Conservation (phyloP, 345 rosid genomes). For the Hypericum androsaemum region DNA sequence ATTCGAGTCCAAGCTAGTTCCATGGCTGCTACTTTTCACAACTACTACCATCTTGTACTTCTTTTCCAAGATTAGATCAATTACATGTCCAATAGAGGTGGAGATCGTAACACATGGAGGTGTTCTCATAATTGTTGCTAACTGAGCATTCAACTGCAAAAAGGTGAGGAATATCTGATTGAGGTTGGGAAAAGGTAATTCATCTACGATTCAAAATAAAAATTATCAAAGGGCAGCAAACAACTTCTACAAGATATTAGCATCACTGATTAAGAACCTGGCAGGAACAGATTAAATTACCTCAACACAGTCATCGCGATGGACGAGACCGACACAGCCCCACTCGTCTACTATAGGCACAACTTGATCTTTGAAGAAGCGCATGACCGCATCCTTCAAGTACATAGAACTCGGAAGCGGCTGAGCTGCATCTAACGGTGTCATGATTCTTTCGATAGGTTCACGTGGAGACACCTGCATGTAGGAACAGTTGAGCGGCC, state of each 20-base stretch:
- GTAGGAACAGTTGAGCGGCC: constrained; percentile 4
- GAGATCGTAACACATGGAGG: constrained; percentile 51
- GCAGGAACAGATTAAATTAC: constrained; percentile 18
- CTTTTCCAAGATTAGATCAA: constrained; percentile 52
- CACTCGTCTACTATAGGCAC: constrained; percentile 61
- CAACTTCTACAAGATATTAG: too few species aligned
- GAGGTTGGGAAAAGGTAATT: background rate
- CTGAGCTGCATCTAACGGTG: constrained; percentile 40
- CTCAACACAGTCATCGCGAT: constrained; percentile 61
- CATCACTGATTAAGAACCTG: background rate
- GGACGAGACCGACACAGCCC: constrained; percentile 67
- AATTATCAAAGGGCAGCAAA: too few species aligned
- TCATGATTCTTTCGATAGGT: constrained; percentile 57
- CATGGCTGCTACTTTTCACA: constrained; percentile 28
- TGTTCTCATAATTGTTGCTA: constrained; percentile 57
- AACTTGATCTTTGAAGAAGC: constrained; percentile 46
- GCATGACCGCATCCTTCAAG: constrained; percentile 47
- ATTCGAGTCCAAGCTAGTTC: constrained; percentile 21
- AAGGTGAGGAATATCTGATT: background rate
- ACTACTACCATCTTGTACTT: constrained; percentile 57
- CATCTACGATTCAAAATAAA: background rate
- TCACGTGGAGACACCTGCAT: constrained; percentile 41
- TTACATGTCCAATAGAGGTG: constrained; percentile 42
- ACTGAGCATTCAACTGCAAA: constrained; percentile 50
- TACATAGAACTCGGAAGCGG: constrained; percentile 42